phyloP scores from a whole-genome alignment of 192 early-diverging fungal genomes.

The Geosiphon pyriformis region DNA sequence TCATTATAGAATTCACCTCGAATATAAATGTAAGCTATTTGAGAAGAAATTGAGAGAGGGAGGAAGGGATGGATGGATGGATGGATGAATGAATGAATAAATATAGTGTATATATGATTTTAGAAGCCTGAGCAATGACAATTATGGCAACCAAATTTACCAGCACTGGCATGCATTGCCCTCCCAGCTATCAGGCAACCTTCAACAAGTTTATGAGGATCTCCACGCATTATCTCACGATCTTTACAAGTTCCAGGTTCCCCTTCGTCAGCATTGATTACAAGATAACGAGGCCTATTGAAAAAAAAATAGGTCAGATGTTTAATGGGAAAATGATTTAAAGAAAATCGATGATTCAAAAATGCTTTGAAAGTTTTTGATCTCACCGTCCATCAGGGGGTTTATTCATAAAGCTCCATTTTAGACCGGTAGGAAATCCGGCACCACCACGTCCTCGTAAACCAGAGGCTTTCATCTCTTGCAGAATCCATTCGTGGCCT shows the following conservation, averaged over 20 bases:
- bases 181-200: slow-evolving; percentile 94
- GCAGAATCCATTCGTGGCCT: slow-evolving; percentile 95
- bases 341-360: neutral
- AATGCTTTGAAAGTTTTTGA: neutral
- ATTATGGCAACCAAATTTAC: no score
- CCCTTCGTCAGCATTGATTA: slow-evolving; percentile 97
- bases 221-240: slow-evolving; percentile 90
- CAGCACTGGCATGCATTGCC: slow-evolving; percentile 93
- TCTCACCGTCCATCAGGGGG: slow-evolving; percentile 65
- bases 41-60: neutral
- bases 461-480: slow-evolving; percentile 95
- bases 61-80: neutral
- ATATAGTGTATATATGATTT: no score
- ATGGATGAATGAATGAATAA: no score
- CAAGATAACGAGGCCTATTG: slow-evolving; percentile 83
- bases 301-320: neutral
- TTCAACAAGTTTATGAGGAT: slow-evolving; percentile 93
- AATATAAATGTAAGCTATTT: slow-evolving; percentile 90
- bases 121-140: no score
- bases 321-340: neutral
- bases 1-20: slow-evolving; percentile 97
- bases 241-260: slow-evolving; percentile 99
- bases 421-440: slow-evolving; percentile 96
- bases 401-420: slow-evolving; percentile 99
- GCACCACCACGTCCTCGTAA: slow-evolving; percentile 93